These are phyloP conservation scores for Populus hybrid DNA, from an alignment of 441 rosid genomes.

Conservation along the genomic window DNA sequence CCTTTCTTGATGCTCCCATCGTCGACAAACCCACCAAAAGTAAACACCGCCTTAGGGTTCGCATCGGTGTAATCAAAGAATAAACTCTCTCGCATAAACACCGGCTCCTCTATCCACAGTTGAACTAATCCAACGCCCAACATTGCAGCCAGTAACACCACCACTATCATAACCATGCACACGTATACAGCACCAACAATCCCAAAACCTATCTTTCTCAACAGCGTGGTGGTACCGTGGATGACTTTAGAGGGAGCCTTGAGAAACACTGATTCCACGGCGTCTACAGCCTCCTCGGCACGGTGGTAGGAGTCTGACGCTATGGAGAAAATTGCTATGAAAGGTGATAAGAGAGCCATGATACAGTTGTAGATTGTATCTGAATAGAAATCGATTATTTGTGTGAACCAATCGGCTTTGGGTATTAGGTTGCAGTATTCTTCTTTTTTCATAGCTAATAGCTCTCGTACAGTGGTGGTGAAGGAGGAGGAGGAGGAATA, in stretches of 20 bases:
- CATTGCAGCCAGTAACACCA: conserved; percentile 42
- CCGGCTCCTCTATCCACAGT: conserved; percentile 62
- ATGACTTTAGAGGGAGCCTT: conserved; percentile 30
- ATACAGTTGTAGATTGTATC: conserved; percentile 50
- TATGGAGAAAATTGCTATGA: conserved; percentile 28
- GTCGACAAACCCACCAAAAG: conserved; percentile 18
- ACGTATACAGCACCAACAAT: conserved; percentile 54
- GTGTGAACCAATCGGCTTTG: conserved; percentile 43
- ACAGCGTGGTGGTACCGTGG: conserved; percentile 12
- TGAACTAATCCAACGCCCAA: conserved; percentile 58
- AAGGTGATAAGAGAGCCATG: conserved; percentile 42
- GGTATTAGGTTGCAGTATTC: conserved; percentile 25
- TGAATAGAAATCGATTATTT: conserved; percentile 44
- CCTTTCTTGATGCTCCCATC: conserved; percentile 7
- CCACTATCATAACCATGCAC: conserved; percentile 36
- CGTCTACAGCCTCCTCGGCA: conserved; percentile 33
- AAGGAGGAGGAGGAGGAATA: not conserved
- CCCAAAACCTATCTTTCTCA: conserved; percentile 51
- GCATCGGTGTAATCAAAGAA: conserved; percentile 63
- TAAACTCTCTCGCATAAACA: conserved; percentile 45
- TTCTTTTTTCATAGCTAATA: conserved; percentile 18
- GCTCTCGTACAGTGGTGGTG: conserved; percentile 12
- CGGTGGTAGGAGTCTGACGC: conserved; percentile 50
- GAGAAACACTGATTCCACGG: conserved; percentile 37
- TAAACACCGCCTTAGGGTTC: conserved; percentile 56